Evolutionary conservation across 257 asterid species (phyloP).

Genomic region (Orobanche coerulescens): DNA sequence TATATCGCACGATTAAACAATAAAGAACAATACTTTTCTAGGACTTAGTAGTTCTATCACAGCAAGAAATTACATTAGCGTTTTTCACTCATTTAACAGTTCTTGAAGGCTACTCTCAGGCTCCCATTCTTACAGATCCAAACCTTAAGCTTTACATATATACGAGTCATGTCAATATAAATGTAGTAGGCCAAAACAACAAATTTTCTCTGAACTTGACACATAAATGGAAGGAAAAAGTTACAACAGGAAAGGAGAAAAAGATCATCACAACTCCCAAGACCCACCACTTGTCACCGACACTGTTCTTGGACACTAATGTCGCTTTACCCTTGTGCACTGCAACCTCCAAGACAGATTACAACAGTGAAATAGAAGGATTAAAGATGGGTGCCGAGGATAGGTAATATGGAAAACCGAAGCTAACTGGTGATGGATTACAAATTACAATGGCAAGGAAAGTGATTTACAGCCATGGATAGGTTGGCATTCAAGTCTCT

Average conservation of each 20-base stretch:
- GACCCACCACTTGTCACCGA: not conserved
- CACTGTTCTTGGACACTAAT: not conserved
- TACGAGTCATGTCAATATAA: not conserved
- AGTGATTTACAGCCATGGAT: not conserved
- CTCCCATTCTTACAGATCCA: conserved; percentile 4
- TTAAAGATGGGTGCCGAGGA: not conserved
- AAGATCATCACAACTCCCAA: not conserved
- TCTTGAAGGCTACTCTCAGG: not conserved
- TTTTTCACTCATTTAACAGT: not conserved
- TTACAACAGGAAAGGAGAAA: not conserved
- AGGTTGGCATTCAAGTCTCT: not conserved
- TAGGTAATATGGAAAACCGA: not conserved
- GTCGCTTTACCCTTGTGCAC: not conserved
- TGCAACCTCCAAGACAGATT: not conserved
- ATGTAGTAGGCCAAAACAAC: not conserved
- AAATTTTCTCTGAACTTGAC: too few relatives aligned
- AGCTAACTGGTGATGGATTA: not conserved
- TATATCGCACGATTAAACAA: not conserved
- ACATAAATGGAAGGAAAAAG: not conserved
- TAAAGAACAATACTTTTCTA: not conserved
- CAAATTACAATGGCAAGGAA: not conserved
- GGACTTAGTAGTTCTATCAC: not conserved
- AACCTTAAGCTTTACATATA: not conserved
- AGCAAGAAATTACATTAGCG: conserved; percentile 5
- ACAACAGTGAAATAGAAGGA: not conserved